Evolutionary conservation across 805 yeast genomes (phyloP).

Genomic region (Ogataea dorogensis): DNA sequence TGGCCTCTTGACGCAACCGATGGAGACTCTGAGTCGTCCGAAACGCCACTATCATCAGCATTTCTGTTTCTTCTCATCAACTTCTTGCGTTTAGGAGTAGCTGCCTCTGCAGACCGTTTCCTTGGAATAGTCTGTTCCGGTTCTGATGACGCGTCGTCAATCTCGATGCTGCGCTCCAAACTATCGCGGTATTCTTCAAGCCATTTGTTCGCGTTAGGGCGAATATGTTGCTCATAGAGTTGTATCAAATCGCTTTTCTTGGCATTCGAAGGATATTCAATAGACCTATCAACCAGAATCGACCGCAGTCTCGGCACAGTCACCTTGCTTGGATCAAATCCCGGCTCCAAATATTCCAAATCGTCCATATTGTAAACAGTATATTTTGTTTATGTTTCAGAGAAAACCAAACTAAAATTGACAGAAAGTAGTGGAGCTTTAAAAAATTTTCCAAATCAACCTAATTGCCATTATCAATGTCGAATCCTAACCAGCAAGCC

Average conservation of each 20-base stretch:
- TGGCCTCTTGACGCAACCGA: constrained; percentile 3
- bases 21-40: constrained; percentile 18
- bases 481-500: constrained; percentile 35
- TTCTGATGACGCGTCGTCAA: constrained; percentile 3
- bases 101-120: constrained; percentile 19
- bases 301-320: constrained; percentile 71
- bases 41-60: constrained; percentile 13
- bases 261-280: constrained; percentile 59
- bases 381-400: constrained; percentile 15
- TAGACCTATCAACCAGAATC: constrained; percentile 58
- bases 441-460: constrained; percentile 10
- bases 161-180: constrained; percentile 6
- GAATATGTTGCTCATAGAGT: constrained; percentile 56
- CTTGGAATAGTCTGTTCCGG: constrained; percentile 17
- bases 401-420: constrained; percentile 7
- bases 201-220: constrained; percentile 45
- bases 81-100: constrained; percentile 20
- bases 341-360: constrained; percentile 36
- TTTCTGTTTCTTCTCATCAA: constrained; percentile 13
- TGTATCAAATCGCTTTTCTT: constrained; percentile 65
- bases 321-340: constrained; percentile 65
- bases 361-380: constrained; percentile 32
- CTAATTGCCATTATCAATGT: constrained; percentile 19
- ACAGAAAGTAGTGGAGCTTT: constrained; percentile 10
- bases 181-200: constrained; percentile 31